Evolutionary conservation across 2,329 filamentous ascomycete genomes (phyloP), one percentile per base, ranked within the genome.

Genomic region (Stachybotrys chlorohalonatus): DNA sequence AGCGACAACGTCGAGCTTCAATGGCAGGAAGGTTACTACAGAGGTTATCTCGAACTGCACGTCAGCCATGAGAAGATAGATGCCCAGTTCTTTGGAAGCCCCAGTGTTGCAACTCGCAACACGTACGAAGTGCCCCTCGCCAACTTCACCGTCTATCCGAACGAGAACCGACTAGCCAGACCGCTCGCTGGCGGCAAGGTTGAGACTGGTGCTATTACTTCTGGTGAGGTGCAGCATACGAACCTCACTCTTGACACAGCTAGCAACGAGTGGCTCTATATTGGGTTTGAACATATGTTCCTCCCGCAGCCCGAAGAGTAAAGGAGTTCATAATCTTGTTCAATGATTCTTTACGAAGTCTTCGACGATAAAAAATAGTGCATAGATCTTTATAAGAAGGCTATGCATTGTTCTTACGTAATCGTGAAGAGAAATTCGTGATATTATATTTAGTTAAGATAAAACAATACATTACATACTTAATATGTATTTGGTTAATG

Each of bases 21-120:
- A 63, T 90, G 86, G 87, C 82, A 85, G 60, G 86, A 90, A 55
- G 67, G 84, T 7, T 90, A 87, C 66, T 90, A 89, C 67, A 77
- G 86, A 16, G 87, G 87, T 1, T 90, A 90, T 70, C 89, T 83
- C 60, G 79, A 86, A 63, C 71, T 90, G 47, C 76, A 79, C 51
- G 72, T 88, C 54, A 74, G 71, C 17, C 74, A 80, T 24, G 74
- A 84, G 11, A 71, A 78, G 49, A 75, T 87, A 2, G 73, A 79
- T n/a, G 86, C 86, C 0, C 74, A 75, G 11, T 90, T 79, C 70
- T 90, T 84, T 60, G 86, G 73, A 31, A 68, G 69, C 7, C 84
- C 85, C 0, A 83, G 78, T 1, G 74, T 87, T 6, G 71, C 79
- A 30, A 77, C 70, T 5, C 74, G 82, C 48, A 88, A 87, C 61